phyloP scores from a whole-genome alignment of 2,329 filamentous ascomycete genomes.

The Aspergillus hiratsukae region DNA sequence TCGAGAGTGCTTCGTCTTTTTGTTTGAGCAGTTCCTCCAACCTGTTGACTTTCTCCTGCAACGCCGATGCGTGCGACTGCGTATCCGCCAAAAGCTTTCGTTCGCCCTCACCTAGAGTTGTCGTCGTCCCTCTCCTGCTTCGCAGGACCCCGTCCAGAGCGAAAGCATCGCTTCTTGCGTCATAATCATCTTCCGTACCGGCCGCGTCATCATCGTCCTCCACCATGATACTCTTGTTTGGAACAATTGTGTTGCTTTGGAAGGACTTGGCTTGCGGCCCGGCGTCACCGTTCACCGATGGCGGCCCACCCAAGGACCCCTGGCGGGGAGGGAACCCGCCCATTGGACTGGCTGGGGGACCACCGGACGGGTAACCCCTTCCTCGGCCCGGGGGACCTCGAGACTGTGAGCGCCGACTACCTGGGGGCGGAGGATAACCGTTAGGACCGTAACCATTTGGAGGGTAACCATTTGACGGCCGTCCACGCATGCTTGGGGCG shows the following conservation, averaged over 20 bases:
- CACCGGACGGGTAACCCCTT: constrained; percentile 35
- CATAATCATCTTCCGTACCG: constrained; percentile 52
- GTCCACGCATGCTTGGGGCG: constrained; percentile 57
- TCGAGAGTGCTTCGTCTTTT: constrained; percentile 66
- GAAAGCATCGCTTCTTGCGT: constrained; percentile 61
- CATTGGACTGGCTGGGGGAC: constrained; percentile 30
- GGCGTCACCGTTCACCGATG: constrained; percentile 58
- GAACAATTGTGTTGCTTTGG: constrained; percentile 92
- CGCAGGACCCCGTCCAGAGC: constrained; percentile 50
- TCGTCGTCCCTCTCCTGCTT: constrained; percentile 46
- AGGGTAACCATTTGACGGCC: constrained; percentile 51
- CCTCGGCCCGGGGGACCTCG: constrained; percentile 33
- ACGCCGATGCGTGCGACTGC: constrained; percentile 67
- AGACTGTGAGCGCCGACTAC: constrained; percentile 40
- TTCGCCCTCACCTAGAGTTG: constrained; percentile 54
- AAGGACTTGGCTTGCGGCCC: constrained; percentile 83
- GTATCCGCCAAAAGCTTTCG: constrained; percentile 74
- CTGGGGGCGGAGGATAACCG: constrained; percentile 33
- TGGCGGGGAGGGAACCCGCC: constrained; percentile 36
- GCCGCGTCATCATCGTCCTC: constrained; percentile 80
- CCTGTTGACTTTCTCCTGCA: constrained; percentile 68
- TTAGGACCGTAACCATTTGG: constrained; percentile 47
- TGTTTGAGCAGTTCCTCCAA: constrained; percentile 66
- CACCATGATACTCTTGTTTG: constrained; percentile 95
- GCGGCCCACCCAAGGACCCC: constrained; percentile 39